Evolutionary conservation across 2,329 filamentous ascomycete genomes (phyloP).

Genomic region (Tolypocladium endophyticum): DNA sequence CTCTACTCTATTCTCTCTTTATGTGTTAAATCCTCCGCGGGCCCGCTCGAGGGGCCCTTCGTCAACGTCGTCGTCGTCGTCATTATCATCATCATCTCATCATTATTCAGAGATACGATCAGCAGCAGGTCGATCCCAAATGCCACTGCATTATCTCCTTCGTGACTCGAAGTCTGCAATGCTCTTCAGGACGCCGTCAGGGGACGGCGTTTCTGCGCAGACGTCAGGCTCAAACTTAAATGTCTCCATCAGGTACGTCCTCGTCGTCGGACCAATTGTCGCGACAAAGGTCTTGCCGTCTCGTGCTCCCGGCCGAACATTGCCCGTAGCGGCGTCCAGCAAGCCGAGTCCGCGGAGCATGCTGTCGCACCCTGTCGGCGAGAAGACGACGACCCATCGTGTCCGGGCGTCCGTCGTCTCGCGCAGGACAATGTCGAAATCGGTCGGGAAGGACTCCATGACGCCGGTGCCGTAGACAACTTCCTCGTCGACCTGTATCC

Average conservation of each 20-base stretch:
- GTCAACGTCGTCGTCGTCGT: background rate
- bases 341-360: slow-evolving; percentile 45
- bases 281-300: slow-evolving; percentile 53
- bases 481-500: slow-evolving; percentile 64
- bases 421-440: slow-evolving; percentile 47
- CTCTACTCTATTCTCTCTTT: slow-evolving; percentile 2
- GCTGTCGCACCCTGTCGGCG: slow-evolving; percentile 52
- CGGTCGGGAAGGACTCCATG: slow-evolving; percentile 63
- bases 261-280: slow-evolving; percentile 90
- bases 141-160: background rate
- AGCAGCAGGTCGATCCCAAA: background rate
- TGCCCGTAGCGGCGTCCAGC: slow-evolving; percentile 35
- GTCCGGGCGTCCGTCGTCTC: slow-evolving; percentile 26
- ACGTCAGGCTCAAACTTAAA: slow-evolving; percentile 64
- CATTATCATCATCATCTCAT: background rate
- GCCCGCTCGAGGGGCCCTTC: background rate
- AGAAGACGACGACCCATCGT: slow-evolving; percentile 71
- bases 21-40: background rate
- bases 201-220: slow-evolving; percentile 73
- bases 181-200: slow-evolving; percentile 63
- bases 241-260: slow-evolving; percentile 55
- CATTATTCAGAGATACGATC: background rate
- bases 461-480: slow-evolving; percentile 82
- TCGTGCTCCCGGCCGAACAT: slow-evolving; percentile 16
- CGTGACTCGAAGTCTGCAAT: slow-evolving; percentile 33